A percentile compares a stretch with the other conserved stretches of the same genome.
These are phyloP conservation scores for Scortechinia acanthostroma DNA, from an alignment of 2,329 filamentous ascomycete species.

Conservation along the genomic window DNA sequence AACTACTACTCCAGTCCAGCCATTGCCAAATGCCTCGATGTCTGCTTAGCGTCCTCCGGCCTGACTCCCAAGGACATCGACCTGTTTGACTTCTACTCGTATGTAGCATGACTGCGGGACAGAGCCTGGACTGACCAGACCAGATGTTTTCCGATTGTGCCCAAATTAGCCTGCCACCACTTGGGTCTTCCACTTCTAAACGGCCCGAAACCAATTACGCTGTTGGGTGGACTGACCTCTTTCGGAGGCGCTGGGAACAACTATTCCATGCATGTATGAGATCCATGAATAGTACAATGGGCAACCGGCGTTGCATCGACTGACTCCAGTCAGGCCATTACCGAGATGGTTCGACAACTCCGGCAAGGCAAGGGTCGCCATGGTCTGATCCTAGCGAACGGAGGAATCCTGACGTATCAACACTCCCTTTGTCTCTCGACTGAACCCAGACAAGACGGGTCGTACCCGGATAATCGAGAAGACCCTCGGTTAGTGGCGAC, in stretches of 20 bases:
- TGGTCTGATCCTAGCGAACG: slow-evolving; percentile 58
- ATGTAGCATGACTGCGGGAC: too few species aligned
- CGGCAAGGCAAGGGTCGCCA: slow-evolving; percentile 32
- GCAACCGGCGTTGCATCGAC: background rate
- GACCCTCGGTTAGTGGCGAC: too few species aligned
- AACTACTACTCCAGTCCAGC: slow-evolving; percentile 49
- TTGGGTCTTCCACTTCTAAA: slow-evolving; percentile 39
- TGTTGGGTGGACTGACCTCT: slow-evolving; percentile 59
- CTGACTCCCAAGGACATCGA: slow-evolving; percentile 43
- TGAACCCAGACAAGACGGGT: slow-evolving; percentile 6
- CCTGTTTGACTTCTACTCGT: slow-evolving; percentile 58
- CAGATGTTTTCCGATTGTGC: slow-evolving; percentile 65
- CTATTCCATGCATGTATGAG: slow-evolving; percentile 58
- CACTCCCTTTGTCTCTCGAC: slow-evolving; percentile 51
- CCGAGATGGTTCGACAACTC: slow-evolving; percentile 44
- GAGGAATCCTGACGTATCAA: slow-evolving; percentile 59
- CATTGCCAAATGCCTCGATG: slow-evolving; percentile 48
- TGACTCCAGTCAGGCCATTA: slow-evolving; percentile 32
- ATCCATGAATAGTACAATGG: background rate
- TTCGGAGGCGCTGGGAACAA: slow-evolving; percentile 69
- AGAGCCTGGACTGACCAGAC: slow-evolving; percentile 11
- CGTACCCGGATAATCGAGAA: slow-evolving; percentile 4
- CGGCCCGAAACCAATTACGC: slow-evolving; percentile 41
- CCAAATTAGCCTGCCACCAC: slow-evolving; percentile 56
- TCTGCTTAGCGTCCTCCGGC: slow-evolving; percentile 36